Evolutionary conservation across 2,329 filamentous ascomycete genomes (phyloP), one percentile per base, ranked within the genome.

Genomic region (Lasiodiplodia sp.): DNA sequence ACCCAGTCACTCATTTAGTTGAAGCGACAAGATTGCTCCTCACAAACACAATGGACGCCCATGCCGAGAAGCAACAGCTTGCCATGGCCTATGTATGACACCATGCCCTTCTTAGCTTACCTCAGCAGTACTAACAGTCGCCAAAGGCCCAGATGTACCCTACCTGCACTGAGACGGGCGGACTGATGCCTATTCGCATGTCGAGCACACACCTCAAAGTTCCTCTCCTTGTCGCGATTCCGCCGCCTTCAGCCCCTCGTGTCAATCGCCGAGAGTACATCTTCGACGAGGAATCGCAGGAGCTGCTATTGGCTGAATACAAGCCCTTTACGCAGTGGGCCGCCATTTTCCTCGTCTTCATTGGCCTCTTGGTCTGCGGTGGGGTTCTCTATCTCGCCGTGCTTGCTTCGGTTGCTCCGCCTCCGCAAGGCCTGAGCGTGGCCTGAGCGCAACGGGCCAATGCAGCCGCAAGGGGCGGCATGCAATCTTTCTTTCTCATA

Each of bases 201-300:
- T 57, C 65, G 25, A 37, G 23, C 44, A 38, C 25, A 25, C 65
- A 58, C 44, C 65, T 67, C 44, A 63, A 68, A 23, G 57, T 68
- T 16, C 56, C 66, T 47, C 57, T 68, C 7, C 51, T 58, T 21
- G 28, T 68, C 21, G 23, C 31, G 34, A 68, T 68, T n/a, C 66
- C 66, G n/a, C 53, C 55, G 16, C 28, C 53, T 34, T 31, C 18
- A 31, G n/a, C 60, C 23, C 60, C 12, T 28, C 60, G 31, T 25
- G 60, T 37, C 28, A 18, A 11, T 8, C 65, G 55, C 14, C 56
- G 66, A 11, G 25, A 53, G 21, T 25, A 40, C 28, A 25, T 63
- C 23, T 18, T 57, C 51, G 67, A 68, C n/a, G 58, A 64, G 40
- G 67, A 68, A 47, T 51, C 67, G 3, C 67, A 68, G 60, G 58